Conservation (phyloP, 2,329 filamentous ascomycete genomes). For the Cercospora zeae-maydis region DNA sequence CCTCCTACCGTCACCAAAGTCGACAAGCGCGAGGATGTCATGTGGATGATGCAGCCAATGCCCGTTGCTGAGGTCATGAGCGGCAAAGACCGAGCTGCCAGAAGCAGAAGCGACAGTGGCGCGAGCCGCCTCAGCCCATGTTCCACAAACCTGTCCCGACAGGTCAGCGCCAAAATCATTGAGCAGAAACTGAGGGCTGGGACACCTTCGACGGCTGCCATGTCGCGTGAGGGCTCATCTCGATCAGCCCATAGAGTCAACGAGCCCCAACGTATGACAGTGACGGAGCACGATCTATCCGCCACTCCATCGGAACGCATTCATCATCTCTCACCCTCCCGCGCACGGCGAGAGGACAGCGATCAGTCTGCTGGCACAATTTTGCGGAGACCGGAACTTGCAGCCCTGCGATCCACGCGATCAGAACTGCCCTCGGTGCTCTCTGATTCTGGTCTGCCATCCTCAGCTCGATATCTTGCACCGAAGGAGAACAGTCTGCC, state of each 20-base stretch:
- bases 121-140: constrained; percentile 36
- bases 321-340: constrained; percentile 19
- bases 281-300: constrained; percentile 24
- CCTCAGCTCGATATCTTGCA: constrained; percentile 3
- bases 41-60: constrained; percentile 91
- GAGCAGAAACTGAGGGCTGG: constrained; percentile 32
- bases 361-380: constrained; percentile 22
- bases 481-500: constrained; percentile 24
- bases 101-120: constrained; percentile 55
- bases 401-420: constrained; percentile 18
- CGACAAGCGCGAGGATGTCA: constrained; percentile 56
- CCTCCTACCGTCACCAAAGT: constrained; percentile 46
- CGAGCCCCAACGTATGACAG: constrained; percentile 33
- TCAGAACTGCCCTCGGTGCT: constrained; percentile 29
- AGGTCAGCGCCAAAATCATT: constrained; percentile 39
- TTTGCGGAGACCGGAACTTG: constrained; percentile 17
- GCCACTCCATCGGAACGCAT: constrained; percentile 13
- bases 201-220: constrained; percentile 33
- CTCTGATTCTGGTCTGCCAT: constrained; percentile 21
- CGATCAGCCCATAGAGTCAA: constrained; percentile 24
- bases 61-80: constrained; percentile 89
- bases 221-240: constrained; percentile 39
- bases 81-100: constrained; percentile 66
- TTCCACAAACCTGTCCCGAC: constrained; percentile 30
- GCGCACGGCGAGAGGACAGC: constrained; percentile 16